phyloP scores from a whole-genome alignment of 371 early-diverging fungal species.

The Saksenaea vasiformis region DNA sequence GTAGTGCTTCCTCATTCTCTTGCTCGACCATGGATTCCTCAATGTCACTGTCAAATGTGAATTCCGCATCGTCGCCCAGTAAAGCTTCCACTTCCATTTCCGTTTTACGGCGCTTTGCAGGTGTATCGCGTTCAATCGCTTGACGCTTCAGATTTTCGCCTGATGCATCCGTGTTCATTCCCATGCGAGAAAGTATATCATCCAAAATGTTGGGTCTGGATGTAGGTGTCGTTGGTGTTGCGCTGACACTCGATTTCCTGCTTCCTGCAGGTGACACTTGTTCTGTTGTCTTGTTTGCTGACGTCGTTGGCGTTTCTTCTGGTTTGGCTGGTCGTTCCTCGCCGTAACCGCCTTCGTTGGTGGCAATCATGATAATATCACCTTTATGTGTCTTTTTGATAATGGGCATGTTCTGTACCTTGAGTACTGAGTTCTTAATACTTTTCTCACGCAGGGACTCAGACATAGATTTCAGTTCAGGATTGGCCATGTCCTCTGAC shows the following conservation, averaged over 20 bases:
- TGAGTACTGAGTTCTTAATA: slow-evolving; percentile 64
- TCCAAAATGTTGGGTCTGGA: slow-evolving; percentile 24
- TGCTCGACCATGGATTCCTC: slow-evolving; percentile 19
- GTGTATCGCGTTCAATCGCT: slow-evolving; percentile 7
- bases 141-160: slow-evolving; percentile 4
- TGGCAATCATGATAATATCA: slow-evolving; percentile 57
- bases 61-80: not conserved
- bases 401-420: slow-evolving; percentile 52
- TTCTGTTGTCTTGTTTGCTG: slow-evolving; percentile 34
- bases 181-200: slow-evolving; percentile 39
- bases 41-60: slow-evolving; percentile 1
- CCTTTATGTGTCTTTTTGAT: slow-evolving; percentile 81
- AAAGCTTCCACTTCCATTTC: slow-evolving; percentile 34
- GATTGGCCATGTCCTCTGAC: slow-evolving; percentile 78
- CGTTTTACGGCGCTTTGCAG: slow-evolving; percentile 32
- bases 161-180: slow-evolving; percentile 16
- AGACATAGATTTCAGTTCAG: slow-evolving; percentile 63
- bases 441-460: slow-evolving; percentile 63
- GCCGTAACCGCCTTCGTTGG: slow-evolving; percentile 17
- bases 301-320: slow-evolving; percentile 25
- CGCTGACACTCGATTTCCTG: slow-evolving; percentile 21
- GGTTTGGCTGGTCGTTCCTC: slow-evolving; percentile 10
- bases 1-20: slow-evolving; percentile 12
- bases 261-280: slow-evolving; percentile 17
- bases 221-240: slow-evolving; percentile 13